Evolutionary conservation across 2,329 filamentous ascomycete genomes (phyloP), one percentile per base, ranked within the genome.

Genomic region (Penicillium nordicum): DNA sequence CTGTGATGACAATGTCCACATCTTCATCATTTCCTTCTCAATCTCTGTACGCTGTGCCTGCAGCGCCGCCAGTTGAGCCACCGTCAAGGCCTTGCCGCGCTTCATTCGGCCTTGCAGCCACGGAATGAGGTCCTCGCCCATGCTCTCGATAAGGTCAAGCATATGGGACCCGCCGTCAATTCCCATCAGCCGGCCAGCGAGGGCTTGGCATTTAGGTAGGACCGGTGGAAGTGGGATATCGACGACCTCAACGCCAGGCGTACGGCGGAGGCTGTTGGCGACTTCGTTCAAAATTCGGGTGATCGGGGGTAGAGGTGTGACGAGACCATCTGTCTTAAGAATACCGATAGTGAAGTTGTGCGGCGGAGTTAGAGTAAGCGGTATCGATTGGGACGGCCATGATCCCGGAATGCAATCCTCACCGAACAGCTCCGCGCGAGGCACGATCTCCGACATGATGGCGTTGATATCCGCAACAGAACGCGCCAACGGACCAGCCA

Each of bases 181-280:
- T 25, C 79, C 79, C 71, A 87, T 83, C 50, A 88, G 72, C 16
- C 78, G 78, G 56, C 84, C 84, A 37, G 82, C 81, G 9, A 85
- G 74, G 2, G 76, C 79, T 56, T 86, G 81, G 50, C 80, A 82
- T 63, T 82, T 79, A 4, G 78, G 77, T 51, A 87, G 79, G 4
- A 80, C 72, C 0, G 73, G 65, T 0, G 81, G 79, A 6, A 83
- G 77, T 11, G 82, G 76, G 46, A 88, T 75, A 16, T 87, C 82
- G 0, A 88, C 74, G 2, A 86, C 78, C 44, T 84, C 78, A n/a
- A 88, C 71, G 0, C 79, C 79, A 40, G 69, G 52, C 0, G 68
- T 71, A 2, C 57, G 58, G 4, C 67, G 66, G n/a, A 79, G 66
- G 2, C 54, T 59, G 5, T 63, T 42, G 0, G 72, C 67, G 5